Conservation (phyloP, 345 rosid species). For the Garcia nutans region DNA sequence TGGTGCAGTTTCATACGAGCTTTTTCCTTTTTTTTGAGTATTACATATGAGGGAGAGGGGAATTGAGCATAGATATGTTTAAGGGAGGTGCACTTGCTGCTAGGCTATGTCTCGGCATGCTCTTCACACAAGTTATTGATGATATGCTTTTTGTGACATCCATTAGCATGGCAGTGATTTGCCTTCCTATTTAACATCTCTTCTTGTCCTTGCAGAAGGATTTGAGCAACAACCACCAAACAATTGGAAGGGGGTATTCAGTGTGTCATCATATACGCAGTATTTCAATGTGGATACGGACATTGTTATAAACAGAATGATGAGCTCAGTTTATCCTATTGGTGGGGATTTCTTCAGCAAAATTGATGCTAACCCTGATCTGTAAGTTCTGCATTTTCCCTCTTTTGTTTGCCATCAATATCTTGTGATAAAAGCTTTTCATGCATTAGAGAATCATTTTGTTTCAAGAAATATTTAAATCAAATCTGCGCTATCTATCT, state of each 20-base stretch:
- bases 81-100: no score
- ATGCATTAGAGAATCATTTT: not conserved
- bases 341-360: conserved; percentile 83
- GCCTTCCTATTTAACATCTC: not conserved
- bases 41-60: no score
- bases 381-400: conserved; percentile 53
- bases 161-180: not conserved
- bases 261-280: conserved; percentile 71
- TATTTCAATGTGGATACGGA: conserved; percentile 92
- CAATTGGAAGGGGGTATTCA: conserved; percentile 86
- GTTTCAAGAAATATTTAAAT: not conserved
- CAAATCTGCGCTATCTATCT: not conserved
- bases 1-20: no score
- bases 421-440: conserved; percentile 4
- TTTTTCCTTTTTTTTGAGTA: no score
- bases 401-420: not conserved
- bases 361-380: conserved; percentile 90
- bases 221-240: conserved; percentile 75
- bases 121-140: not conserved
- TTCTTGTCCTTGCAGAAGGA: conserved; percentile 45
- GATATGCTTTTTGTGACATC: not conserved
- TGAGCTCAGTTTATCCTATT: conserved; percentile 71
- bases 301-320: conserved; percentile 69
- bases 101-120: no score
- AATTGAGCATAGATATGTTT: no score